Evolutionary conservation across 2,329 filamentous ascomycete species (phyloP).

Genomic region (Xylaria sp.): DNA sequence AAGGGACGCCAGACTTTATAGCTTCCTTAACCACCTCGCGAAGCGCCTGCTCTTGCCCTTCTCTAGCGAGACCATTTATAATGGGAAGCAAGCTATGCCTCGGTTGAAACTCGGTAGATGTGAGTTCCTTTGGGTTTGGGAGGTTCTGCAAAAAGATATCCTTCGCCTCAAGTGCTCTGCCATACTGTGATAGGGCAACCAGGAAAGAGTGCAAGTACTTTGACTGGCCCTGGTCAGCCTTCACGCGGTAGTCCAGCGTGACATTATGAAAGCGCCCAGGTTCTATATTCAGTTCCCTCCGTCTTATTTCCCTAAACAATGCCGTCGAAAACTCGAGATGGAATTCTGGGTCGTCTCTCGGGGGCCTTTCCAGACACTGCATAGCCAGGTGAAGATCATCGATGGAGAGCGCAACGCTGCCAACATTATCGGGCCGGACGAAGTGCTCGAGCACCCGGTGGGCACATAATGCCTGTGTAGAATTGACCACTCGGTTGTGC

Average conservation of each 20-base stretch:
- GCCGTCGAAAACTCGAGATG: conserved; percentile 60
- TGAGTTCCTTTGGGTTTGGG: conserved; percentile 9
- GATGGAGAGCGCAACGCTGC: conserved; percentile 46
- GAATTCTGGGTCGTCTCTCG: conserved; percentile 55
- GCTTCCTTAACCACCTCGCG: conserved; percentile 65
- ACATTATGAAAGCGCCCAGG: conserved; percentile 25
- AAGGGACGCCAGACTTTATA: conserved; percentile 57
- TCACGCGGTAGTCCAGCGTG: conserved; percentile 26
- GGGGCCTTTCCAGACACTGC: conserved; percentile 55
- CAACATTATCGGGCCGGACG: conserved; percentile 49
- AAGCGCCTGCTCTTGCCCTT: conserved; percentile 68
- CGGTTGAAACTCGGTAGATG: conserved; percentile 46
- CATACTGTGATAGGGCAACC: conserved; percentile 46
- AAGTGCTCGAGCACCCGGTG: conserved; percentile 71
- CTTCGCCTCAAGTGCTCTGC: conserved; percentile 47
- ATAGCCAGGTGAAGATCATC: conserved; percentile 59
- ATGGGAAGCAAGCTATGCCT: conserved; percentile 60
- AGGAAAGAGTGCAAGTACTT: conserved; percentile 44
- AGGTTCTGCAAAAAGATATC: conserved; percentile 40
- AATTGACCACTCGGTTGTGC: conserved; percentile 64
- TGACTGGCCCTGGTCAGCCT: conserved; percentile 18
- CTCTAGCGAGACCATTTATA: conserved; percentile 69
- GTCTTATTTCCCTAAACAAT: conserved; percentile 55
- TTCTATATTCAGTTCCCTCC: conserved; percentile 32
- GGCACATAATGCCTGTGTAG: conserved; percentile 72